These are phyloP conservation scores for Cordyceps militaris DNA, from an alignment of 2,329 filamentous ascomycete species.

Conservation along the genomic window DNA sequence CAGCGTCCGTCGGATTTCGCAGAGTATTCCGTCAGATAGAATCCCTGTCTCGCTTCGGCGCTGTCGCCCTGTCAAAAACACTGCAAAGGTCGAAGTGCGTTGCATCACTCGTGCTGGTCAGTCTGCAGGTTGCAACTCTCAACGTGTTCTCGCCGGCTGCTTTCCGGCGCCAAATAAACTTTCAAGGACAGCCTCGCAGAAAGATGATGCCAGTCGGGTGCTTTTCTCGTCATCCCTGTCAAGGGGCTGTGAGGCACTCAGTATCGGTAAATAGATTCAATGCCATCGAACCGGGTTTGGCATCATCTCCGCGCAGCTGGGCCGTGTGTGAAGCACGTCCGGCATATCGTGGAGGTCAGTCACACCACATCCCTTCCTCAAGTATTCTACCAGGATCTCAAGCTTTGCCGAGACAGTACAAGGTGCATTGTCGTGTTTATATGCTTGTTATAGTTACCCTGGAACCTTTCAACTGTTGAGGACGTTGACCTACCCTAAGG, in stretches of 20 bases:
- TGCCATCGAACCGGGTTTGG: not conserved
- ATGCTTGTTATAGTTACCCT: too few species aligned
- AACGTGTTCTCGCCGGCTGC: not conserved
- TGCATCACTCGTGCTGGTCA: not conserved
- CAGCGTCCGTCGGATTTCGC: conserved; percentile 1
- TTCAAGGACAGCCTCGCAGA: not conserved
- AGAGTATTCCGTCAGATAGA: not conserved
- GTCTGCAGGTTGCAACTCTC: not conserved
- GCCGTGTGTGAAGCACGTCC: not conserved
- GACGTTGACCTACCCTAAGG: too few species aligned
- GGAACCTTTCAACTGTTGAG: too few species aligned
- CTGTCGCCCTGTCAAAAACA: not conserved
- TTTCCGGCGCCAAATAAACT: not conserved
- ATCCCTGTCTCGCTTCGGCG: not conserved
- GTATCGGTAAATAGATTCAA: too few species aligned
- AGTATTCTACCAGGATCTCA: not conserved
- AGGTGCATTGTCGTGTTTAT: too few species aligned
- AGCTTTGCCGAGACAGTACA: not conserved
- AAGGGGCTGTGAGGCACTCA: not conserved
- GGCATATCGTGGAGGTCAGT: not conserved
- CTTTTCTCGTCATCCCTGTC: not conserved
- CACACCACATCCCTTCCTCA: not conserved
- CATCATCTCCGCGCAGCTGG: not conserved
- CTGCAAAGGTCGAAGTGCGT: too few species aligned
- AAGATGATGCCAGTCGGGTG: not conserved